Evolutionary conservation across 1,139 yeast species (phyloP).

Genomic region (Blastobotrys serpentis): DNA sequence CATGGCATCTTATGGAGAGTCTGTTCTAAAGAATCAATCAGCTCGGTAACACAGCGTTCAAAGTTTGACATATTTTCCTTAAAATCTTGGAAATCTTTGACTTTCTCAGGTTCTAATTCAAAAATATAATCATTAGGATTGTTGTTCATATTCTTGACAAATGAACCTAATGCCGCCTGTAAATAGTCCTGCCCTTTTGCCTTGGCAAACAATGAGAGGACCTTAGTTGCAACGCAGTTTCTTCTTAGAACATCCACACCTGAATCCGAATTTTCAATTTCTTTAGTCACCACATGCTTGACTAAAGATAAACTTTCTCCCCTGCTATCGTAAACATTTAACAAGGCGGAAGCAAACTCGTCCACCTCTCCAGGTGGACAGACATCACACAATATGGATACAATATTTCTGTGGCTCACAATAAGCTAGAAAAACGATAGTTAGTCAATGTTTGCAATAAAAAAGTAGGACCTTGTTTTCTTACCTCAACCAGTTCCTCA

Average conservation of each 20-base stretch:
- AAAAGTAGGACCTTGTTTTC: not conserved
- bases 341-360: slow-evolving; percentile 67
- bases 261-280: slow-evolving; percentile 57
- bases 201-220: slow-evolving; percentile 69
- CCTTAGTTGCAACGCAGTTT: slow-evolving; percentile 78
- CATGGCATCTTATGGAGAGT: slow-evolving; percentile 58
- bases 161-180: slow-evolving; percentile 52
- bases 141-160: slow-evolving; percentile 51
- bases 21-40: slow-evolving; percentile 55
- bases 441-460: too few species aligned
- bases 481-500: slow-evolving; percentile 35
- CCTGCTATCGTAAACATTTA: slow-evolving; percentile 58
- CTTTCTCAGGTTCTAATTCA: slow-evolving; percentile 48
- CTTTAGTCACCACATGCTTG: slow-evolving; percentile 56
- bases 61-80: slow-evolving; percentile 51
- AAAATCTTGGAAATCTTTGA: slow-evolving; percentile 41
- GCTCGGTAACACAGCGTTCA: slow-evolving; percentile 52
- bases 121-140: slow-evolving; percentile 61
- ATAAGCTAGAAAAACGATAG: slow-evolving; percentile 16
- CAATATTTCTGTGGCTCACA: slow-evolving; percentile 23
- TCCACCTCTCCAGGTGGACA: slow-evolving; percentile 72
- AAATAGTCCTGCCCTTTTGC: slow-evolving; percentile 63
- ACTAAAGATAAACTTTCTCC: slow-evolving; percentile 57
- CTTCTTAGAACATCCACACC: slow-evolving; percentile 75
- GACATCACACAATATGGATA: slow-evolving; percentile 33